Evolutionary conservation across 495 filamentous ascomycete genomes (phyloP).

Genomic region (Astrothelium macrocarpum): DNA sequence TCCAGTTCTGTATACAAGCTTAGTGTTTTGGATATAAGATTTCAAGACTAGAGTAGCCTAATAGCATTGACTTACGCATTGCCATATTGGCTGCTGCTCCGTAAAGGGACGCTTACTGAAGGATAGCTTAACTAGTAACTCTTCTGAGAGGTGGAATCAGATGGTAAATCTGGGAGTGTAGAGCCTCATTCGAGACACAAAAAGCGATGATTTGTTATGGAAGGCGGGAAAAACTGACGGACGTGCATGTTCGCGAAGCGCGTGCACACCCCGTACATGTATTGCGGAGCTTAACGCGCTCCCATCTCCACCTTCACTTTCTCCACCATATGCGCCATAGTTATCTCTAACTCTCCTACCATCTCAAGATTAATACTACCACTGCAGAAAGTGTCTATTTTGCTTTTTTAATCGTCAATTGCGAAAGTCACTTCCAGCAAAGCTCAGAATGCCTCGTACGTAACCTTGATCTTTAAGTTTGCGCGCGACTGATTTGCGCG

Average conservation of each 20-base stretch:
- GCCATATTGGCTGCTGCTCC: constrained; percentile 41
- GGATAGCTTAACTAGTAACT: neutral
- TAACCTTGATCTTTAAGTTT: neutral
- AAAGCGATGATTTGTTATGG: too few species aligned
- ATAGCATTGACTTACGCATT: constrained; percentile 45
- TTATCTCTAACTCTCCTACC: neutral
- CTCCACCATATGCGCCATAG: neutral
- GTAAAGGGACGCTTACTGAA: neutral
- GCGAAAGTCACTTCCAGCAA: neutral
- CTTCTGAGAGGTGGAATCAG: too few species aligned
- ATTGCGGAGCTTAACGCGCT: neutral
- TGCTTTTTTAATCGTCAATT: neutral
- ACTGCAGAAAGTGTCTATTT: neutral
- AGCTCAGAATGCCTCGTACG: constrained; percentile 12
- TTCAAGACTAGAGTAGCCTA: neutral
- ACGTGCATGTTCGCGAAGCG: neutral
- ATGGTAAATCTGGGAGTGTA: too few species aligned
- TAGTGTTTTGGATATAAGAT: neutral
- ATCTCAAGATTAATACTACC: neutral
- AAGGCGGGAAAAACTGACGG: constrained; percentile 26
- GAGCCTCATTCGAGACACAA: too few species aligned
- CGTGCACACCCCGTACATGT: neutral
- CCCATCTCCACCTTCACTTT: neutral
- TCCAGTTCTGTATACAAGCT: neutral
- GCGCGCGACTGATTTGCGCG: neutral